Evolutionary conservation across 1,284 basidiomycete species (phyloP), one percentile per base, ranked within the genome.

Genomic region (Austroboletus olivaceoglutinosus): DNA sequence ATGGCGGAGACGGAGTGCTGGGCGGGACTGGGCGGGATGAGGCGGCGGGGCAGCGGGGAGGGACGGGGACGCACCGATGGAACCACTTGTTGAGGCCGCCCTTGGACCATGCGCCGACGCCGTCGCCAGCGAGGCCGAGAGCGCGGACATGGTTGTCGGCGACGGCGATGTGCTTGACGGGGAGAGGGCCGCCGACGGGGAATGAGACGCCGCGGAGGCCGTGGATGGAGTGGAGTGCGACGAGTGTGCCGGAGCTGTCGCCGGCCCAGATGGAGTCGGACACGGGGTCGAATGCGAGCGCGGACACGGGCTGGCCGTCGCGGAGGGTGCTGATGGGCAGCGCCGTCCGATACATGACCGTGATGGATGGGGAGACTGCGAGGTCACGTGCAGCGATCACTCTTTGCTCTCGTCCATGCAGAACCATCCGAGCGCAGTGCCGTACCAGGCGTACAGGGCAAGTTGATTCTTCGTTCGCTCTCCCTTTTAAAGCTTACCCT

Each of bases 241-340:
- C 73, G 50, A 97, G 78, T 55, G 78, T 76, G 8, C 96, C 95
- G 34, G 81, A 72, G 47, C 85, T 82, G 18, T 82, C 80, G 40
- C 93, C 95, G 43, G 88, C 78, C 93, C 94, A 97, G 33, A 98
- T 74, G 13, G 89, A 82, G 69, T 98, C 94, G 2, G 91, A 89
- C 38, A 89, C 86, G 7, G 92, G 88, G 71, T 98, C 95, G 66
- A 98, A 93, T 4, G 85, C 81, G 52, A 98, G 76, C 0, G 89
- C 80, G 19, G 88, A 86, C 41, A 89, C 74, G 34, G 83, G 75
- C 57, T 81, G 78, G 11, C 73, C n/a, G 34, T 31, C 65, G 36
- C 65, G 62, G 53, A 71, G 63, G 5, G 69, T 65, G 2, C 63
- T 54, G 45, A 78, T 74, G 13, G 76, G 67, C 13, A 60, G 51